phyloP scores from a whole-genome alignment of 805 yeast genomes.

The Millerozyma miso region DNA sequence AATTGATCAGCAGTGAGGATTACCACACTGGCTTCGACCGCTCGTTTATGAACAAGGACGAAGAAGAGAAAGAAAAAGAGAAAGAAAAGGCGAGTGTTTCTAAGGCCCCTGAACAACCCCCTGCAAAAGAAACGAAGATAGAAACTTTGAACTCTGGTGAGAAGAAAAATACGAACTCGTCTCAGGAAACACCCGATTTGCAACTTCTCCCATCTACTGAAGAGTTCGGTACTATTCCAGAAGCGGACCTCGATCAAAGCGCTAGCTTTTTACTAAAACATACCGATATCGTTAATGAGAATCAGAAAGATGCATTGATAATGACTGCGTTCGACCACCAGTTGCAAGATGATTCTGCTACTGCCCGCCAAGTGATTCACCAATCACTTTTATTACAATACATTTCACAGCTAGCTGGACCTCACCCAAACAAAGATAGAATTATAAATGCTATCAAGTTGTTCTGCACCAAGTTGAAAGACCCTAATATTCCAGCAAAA shows the following conservation, averaged over 20 bases:
- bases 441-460: constrained; percentile 48
- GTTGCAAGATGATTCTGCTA: constrained; percentile 51
- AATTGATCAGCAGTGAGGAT: constrained; percentile 85
- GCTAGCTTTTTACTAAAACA: constrained; percentile 52
- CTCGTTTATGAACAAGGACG: constrained; percentile 67
- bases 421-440: constrained; percentile 24
- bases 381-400: constrained; percentile 81
- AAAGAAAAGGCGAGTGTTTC: constrained; percentile 6
- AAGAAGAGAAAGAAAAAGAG: constrained; percentile 19
- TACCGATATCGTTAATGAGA: constrained; percentile 68
- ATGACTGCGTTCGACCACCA: constrained; percentile 90
- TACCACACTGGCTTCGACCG: constrained; percentile 89
- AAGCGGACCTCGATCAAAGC: constrained; percentile 44
- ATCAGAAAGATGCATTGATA: constrained; percentile 86
- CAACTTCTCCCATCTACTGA: constrained; percentile 60
- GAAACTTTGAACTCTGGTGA: constrained; percentile 12
- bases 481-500: constrained; percentile 54
- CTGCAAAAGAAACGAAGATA: constrained; percentile 23
- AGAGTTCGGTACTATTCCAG: constrained; percentile 56
- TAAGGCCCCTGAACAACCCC: background rate
- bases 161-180: constrained; percentile 8
- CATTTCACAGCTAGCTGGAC: constrained; percentile 44
- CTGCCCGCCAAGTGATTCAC: constrained; percentile 65
- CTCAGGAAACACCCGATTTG: constrained; percentile 38
- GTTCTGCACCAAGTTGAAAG: constrained; percentile 62